These are phyloP conservation scores for Cordyceps cateniannulata DNA, from an alignment of 2,329 filamentous ascomycete species.

Conservation along the genomic window DNA sequence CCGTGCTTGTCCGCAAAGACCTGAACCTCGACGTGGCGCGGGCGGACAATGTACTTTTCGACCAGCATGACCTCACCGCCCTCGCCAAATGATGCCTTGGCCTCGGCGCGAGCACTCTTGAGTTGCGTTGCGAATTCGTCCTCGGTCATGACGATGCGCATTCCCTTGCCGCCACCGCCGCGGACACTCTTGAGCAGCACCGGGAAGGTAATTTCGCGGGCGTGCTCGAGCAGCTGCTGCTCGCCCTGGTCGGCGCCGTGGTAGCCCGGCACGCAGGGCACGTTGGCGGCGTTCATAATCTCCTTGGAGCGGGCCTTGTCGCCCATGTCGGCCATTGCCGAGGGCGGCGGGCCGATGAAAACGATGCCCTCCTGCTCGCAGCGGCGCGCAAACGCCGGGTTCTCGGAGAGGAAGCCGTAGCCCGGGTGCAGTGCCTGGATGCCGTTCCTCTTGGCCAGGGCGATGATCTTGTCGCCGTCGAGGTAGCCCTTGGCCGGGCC, in stretches of 20 bases:
- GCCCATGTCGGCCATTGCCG: slow-evolving; percentile 83
- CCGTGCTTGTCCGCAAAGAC: slow-evolving; percentile 80
- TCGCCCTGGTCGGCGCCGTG: slow-evolving; percentile 78
- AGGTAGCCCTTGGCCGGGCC: slow-evolving; percentile 82
- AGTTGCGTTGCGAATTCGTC: slow-evolving; percentile 66
- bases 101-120: slow-evolving; percentile 67
- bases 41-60: slow-evolving; percentile 73
- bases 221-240: slow-evolving; percentile 55
- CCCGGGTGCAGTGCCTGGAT: slow-evolving; percentile 93
- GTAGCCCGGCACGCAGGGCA: slow-evolving; percentile 94
- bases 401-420: slow-evolving; percentile 94
- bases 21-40: slow-evolving; percentile 84
- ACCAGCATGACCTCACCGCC: slow-evolving; percentile 75
- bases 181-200: slow-evolving; percentile 75
- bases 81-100: slow-evolving; percentile 73
- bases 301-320: slow-evolving; percentile 91
- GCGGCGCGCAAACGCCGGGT: slow-evolving; percentile 79
- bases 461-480: slow-evolving; percentile 87
- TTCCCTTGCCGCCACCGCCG: slow-evolving; percentile 78
- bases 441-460: slow-evolving; percentile 75
- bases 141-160: slow-evolving; percentile 65
- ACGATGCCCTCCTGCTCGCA: slow-evolving; percentile 86
- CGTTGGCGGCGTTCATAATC: slow-evolving; percentile 92
- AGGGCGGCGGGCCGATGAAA: slow-evolving; percentile 85
- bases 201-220: slow-evolving; percentile 61